These are phyloP conservation scores for Silene latifolia DNA, from an alignment of 148 eudicot genomes.

Conservation along the genomic window DNA sequence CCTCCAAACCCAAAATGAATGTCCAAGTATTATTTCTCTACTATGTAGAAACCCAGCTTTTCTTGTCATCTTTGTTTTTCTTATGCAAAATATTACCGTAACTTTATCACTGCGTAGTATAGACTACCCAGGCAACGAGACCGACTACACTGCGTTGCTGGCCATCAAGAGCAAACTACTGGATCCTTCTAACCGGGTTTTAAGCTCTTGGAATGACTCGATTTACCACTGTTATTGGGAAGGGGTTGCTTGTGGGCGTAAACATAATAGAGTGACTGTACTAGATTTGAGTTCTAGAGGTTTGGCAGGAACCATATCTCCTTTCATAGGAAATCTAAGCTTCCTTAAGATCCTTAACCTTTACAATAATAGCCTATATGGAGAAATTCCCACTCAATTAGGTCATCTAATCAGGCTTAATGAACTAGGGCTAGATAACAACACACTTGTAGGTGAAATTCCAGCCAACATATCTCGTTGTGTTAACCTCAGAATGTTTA, in stretches of 20 bases:
- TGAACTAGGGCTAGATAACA: constrained; percentile 16
- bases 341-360: not conserved
- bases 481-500: too few relatives aligned
- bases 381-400: constrained; percentile 14
- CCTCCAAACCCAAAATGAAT: not conserved
- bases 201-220: constrained; percentile 43
- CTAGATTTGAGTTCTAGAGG: constrained; percentile 16
- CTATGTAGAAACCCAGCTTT: too few relatives aligned
- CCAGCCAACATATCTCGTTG: too few relatives aligned
- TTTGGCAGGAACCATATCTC: constrained; percentile 33
- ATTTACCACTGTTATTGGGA: constrained; percentile 23
- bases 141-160: constrained; percentile 28
- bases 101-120: too few relatives aligned
- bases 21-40: too few relatives aligned
- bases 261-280: too few relatives aligned
- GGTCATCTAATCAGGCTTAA: constrained; percentile 28
- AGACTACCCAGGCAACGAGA: constrained; percentile 11
- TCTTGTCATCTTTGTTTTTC: too few relatives aligned
- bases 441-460: constrained; percentile 30
- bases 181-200: constrained; percentile 12
- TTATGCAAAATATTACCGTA: too few relatives aligned
- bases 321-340: constrained; percentile 39
- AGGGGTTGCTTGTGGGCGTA: constrained; percentile 30
- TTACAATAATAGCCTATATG: constrained; percentile 1
- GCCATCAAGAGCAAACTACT: constrained; percentile 33